Evolutionary conservation across 1,139 yeast genomes (phyloP).

Genomic region (Candida sojae): DNA sequence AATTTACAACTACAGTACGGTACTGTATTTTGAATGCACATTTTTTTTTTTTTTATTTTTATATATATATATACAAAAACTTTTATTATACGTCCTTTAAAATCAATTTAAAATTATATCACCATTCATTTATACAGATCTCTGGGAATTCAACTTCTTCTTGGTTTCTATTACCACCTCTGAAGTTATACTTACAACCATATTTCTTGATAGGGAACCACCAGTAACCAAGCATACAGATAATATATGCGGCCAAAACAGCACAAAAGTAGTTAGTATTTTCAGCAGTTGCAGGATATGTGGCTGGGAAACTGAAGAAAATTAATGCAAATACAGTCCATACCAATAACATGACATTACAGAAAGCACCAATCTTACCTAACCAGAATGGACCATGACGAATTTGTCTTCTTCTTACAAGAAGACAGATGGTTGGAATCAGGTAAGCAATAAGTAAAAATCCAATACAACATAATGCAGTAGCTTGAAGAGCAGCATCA

Average conservation of each 20-base stretch:
- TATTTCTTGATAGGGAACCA: slow-evolving; percentile 45
- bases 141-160: slow-evolving; percentile 51
- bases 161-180: slow-evolving; percentile 44
- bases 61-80: not conserved
- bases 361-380: slow-evolving; percentile 58
- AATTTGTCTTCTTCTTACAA: slow-evolving; percentile 60
- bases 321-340: slow-evolving; percentile 66
- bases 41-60: too few relatives aligned
- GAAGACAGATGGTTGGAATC: slow-evolving; percentile 50
- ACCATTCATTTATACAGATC: slow-evolving; percentile 32
- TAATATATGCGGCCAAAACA: slow-evolving; percentile 56
- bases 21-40: too few relatives aligned
- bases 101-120: not conserved
- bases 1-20: too few relatives aligned
- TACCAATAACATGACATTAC: slow-evolving; percentile 53
- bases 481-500: slow-evolving; percentile 47
- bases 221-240: slow-evolving; percentile 62
- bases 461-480: slow-evolving; percentile 48
- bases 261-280: slow-evolving; percentile 75
- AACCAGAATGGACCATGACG: slow-evolving; percentile 66
- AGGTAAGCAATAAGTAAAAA: slow-evolving; percentile 43
- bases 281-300: slow-evolving; percentile 61
- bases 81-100: too few relatives aligned
- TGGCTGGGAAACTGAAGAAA: slow-evolving; percentile 68
- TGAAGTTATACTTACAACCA: slow-evolving; percentile 42